Base-by-base conservation (phyloP, 768 basidiomycete genomes). In the Tricholoma furcatifolium region DNA sequence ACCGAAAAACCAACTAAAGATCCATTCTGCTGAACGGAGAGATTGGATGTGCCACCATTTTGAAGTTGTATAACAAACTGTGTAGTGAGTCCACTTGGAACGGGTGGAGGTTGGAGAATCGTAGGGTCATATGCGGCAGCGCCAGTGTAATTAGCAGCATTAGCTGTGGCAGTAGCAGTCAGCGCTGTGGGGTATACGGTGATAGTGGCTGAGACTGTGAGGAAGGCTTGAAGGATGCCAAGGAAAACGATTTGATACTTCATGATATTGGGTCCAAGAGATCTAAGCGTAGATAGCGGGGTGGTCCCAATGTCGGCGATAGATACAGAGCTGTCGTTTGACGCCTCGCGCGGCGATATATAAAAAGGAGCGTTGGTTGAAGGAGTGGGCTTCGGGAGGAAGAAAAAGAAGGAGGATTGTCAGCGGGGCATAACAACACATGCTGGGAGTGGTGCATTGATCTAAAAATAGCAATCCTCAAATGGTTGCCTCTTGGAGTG, bases 1-100 rank as follows among this genome's bases (percentile, higher is more conserved):
- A 87, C 71, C 1, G 76, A 79, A 56, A 85, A 86, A 0, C 85
- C 85, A 46, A 83, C 64, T 52, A 77, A 77, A 2, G 65, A 60
- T 36, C 73, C 76, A 31, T 61, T 63, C 49, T 74, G 72, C 2
- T 43, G 44, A 6, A 54, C 40, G 15, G 56, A 57, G 3, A 57
- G 23, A 11, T 50, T 50, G 3, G 5, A 14, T 3, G 57, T 54
- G 35, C 57, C 57, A 18, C 48, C 48, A 38, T 34, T 51, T 38
- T 51, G 45, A 17, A 87, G 63, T 53, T 77, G 71, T 7, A 85
- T 62, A 21, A 58, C 58, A 61, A 85, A 82, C 27, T 73, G 65
- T 1, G 72, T 76, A 17, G 72, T 63, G 4, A 74, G 59, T 6
- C 75, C 72, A 43, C 66, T 70, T 1, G 85, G 85, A 1, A 81